Base-by-base conservation (phyloP, 306 rosid genomes). In the Glycine soja region DNA sequence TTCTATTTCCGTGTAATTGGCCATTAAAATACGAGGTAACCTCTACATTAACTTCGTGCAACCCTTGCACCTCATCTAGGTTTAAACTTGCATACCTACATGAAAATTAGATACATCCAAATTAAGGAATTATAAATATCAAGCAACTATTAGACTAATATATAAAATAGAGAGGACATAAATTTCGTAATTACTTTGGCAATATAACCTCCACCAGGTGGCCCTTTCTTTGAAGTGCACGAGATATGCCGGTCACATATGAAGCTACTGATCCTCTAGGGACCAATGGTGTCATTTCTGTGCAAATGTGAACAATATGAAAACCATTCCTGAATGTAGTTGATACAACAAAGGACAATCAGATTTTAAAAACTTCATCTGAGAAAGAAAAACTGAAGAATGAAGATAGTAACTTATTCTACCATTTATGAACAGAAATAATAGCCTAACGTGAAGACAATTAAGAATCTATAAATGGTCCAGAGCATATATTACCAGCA, bases 191-290 rank as follows among this genome's bases (percentile, higher is more conserved):
- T 90, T 94, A 94, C 98, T 88, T 94, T 86, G 97, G 98, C 86
- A 94, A 77, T 78, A 94, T 92, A 79, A 92, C 94, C 90, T 94
- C 98, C 84, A 90, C 98, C 78, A 88, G 78, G 85, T 94, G 89
- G 47, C 98, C 98, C 86, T 88, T 90, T 88, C 92, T 90, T 85
- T 94, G 98, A 66, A 94, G 88, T 53, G 97, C 98, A 79, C 84
- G 66, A 78, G 97, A 92, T 86, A 92, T 85, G 80, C 98, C 94
- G 2, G 94, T 94, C 80, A 94, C 92, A 84, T 92, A 94, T 46
- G 97, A 85, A 65, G 93, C 97, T 82, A 88, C 70, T 50, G 97
- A 83, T 88, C 98, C 91, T 79, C 84, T 54, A n/a, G 88, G 86
- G 70, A 91, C 89, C 85, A 94, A 66, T 10, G 97, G 98, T 59